Base-by-base conservation (phyloP, 768 basidiomycete genomes). In the Termitomyces heimii region DNA sequence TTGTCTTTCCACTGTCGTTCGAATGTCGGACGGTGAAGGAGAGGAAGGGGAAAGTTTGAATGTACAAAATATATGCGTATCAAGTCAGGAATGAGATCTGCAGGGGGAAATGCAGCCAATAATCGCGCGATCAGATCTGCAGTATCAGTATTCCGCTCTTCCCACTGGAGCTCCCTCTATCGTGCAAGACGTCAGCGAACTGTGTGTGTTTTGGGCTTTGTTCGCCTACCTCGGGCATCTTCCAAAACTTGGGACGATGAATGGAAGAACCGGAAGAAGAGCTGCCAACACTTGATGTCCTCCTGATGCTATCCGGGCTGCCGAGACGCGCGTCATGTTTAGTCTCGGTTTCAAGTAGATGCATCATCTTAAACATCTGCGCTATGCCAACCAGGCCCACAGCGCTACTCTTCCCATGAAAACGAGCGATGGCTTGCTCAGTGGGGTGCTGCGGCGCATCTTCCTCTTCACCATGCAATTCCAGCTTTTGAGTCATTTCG, bases 11-110 rank as follows among this genome's bases (percentile, higher is more conserved):
- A 85, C 46, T 86, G 82, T 16, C 76, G 76, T 37, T 82, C 73
- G 64, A 94, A 93, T 0, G 85, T 84, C 5, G 83, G 83, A 22
- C 78, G 79, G 65, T 93, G 89, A 29, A 94, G 73, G 20, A 94
- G 70, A 8, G 90, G 89, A 54, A 83, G 75, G 35, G 81, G 73
- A 29, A 67, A 64, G 64, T 92, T 88, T 50, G 77, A 68, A 57
- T 84, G 75, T 2, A 70, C 61, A 63, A 96, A 96, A 67, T 83
- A 94, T 29, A 86, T 72, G 39, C 82, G 72, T 61, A 94, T 81
- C 31, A 97, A 76, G 18, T 62, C 66, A 29, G 70, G 65, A 8
- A 79, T 79, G 18, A 93, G 80, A 57, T 87, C 85, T 16, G 70
- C 64, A 0, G 89, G 82, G 39, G 92, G 93, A 48, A 89, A 85